Percentiles rank a stretch among this genome's conserved stretches.
phyloP scores from a whole-genome alignment of 2,329 filamentous ascomycete genomes.

The Alternaria rosae region DNA sequence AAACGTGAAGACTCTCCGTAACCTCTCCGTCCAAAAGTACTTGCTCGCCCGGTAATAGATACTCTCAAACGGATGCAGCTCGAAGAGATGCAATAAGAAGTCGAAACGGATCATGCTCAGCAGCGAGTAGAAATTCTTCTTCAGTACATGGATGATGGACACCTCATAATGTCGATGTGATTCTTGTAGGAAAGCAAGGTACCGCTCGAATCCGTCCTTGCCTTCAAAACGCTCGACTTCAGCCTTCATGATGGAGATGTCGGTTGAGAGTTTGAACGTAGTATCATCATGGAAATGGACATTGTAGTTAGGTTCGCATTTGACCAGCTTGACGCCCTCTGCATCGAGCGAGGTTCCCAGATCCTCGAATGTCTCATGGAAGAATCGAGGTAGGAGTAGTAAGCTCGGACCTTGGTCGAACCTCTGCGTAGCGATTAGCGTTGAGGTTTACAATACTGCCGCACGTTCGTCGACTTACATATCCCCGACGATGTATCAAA shows the following conservation, averaged over 20 bases:
- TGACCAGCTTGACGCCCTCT: conserved; percentile 72
- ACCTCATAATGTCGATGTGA: conserved; percentile 75
- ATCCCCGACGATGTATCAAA: conserved; percentile 66
- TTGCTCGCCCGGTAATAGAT: conserved; percentile 70
- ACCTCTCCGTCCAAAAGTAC: conserved; percentile 74
- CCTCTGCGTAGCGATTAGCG: conserved; percentile 49
- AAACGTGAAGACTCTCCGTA: conserved; percentile 77
- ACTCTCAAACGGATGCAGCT: conserved; percentile 73
- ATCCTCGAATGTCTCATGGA: conserved; percentile 72
- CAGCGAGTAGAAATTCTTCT: conserved; percentile 70
- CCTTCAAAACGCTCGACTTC: conserved; percentile 78
- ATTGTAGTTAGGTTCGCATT: conserved; percentile 79
- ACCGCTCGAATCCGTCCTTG: conserved; percentile 73
- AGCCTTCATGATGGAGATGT: conserved; percentile 72
- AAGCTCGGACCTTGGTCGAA: conserved; percentile 82
- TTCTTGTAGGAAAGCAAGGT: conserved; percentile 71
- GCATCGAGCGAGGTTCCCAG: conserved; percentile 70
- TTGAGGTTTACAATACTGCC: background rate
- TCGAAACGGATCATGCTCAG: conserved; percentile 64
- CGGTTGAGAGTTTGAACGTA: conserved; percentile 69
- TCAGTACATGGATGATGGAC: conserved; percentile 69
- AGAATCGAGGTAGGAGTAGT: conserved; percentile 74
- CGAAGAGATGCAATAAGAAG: conserved; percentile 66
- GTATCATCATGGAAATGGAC: conserved; percentile 76
- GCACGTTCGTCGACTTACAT: conserved; percentile 50